Evolutionary conservation across 441 rosid genomes (phyloP).

Genomic region (Erodium trifolium): DNA sequence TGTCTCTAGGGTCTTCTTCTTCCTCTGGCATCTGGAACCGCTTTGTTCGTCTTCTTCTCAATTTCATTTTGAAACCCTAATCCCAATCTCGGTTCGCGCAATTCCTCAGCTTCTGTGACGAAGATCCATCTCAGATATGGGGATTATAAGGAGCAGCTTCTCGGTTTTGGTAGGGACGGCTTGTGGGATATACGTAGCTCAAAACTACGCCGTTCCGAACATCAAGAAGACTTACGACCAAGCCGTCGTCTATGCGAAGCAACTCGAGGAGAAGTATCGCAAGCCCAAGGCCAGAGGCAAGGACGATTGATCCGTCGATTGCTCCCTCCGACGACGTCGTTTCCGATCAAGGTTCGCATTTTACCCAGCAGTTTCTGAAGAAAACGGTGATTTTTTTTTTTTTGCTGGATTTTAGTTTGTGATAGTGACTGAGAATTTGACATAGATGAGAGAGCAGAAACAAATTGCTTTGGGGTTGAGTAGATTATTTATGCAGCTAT

Average conservation of each 20-base stretch:
- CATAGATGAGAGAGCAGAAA: neutral
- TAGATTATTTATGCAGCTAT: no score
- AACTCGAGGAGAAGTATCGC: constrained; percentile 64
- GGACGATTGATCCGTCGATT: constrained; percentile 20
- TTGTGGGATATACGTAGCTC: constrained; percentile 72
- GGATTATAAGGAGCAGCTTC: constrained; percentile 60
- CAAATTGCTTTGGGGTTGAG: neutral
- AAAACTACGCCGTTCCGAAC: constrained; percentile 82
- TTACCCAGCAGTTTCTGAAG: neutral
- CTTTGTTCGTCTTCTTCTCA: neutral
- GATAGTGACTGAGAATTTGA: neutral
- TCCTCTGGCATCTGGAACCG: neutral
- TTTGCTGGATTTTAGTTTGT: neutral
- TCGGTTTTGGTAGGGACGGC: constrained; percentile 53
- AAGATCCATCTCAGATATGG: constrained; percentile 31
- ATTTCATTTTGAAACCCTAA: neutral
- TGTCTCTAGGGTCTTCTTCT: neutral
- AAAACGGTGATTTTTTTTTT: neutral
- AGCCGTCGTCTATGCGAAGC: constrained; percentile 49
- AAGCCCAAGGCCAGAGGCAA: constrained; percentile 49
- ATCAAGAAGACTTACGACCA: constrained; percentile 44
- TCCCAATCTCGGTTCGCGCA: neutral
- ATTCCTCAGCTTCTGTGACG: neutral
- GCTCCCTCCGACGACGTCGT: neutral
- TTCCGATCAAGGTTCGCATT: neutral